A percentile compares a stretch with the other conserved stretches of the same genome.
These are phyloP conservation scores for Trichophyton mentagrophytes DNA, from an alignment of 2,329 filamentous ascomycete species.

Conservation along the genomic window DNA sequence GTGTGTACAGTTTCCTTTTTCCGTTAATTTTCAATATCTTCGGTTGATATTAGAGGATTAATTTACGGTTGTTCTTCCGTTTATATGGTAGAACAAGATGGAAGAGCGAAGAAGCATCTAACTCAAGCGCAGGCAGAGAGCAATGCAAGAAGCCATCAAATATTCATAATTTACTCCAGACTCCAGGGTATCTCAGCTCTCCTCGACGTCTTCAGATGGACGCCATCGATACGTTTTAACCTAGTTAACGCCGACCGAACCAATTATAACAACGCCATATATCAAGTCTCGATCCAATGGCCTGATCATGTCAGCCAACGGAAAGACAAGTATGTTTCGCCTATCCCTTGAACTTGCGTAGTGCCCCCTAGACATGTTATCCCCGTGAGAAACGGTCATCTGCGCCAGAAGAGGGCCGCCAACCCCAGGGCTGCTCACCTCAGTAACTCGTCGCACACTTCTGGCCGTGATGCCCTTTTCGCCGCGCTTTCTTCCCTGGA, in stretches of 20 bases:
- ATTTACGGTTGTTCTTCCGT: too few species aligned
- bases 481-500: slow-evolving; percentile 59
- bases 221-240: neutral
- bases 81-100: neutral
- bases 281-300: too few species aligned
- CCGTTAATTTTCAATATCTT: neutral
- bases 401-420: too few species aligned
- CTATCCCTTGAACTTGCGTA: slow-evolving; percentile 9
- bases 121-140: neutral
- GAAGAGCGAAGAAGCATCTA: neutral
- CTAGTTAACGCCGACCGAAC: neutral
- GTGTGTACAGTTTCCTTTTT: neutral
- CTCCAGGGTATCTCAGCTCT: neutral
- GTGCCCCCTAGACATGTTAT: neutral
- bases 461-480: slow-evolving; percentile 63
- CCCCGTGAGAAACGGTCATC: neutral
- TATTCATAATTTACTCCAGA: neutral
- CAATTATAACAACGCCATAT: neutral
- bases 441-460: slow-evolving; percentile 64
- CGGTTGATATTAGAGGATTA: neutral
- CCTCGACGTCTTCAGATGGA: neutral
- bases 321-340: too few species aligned
- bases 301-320: too few species aligned
- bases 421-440: slow-evolving; percentile 41
- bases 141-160: neutral